Evolutionary conservation across 129 eudicot genomes (phyloP).

Genomic region (Mikania micrantha): DNA sequence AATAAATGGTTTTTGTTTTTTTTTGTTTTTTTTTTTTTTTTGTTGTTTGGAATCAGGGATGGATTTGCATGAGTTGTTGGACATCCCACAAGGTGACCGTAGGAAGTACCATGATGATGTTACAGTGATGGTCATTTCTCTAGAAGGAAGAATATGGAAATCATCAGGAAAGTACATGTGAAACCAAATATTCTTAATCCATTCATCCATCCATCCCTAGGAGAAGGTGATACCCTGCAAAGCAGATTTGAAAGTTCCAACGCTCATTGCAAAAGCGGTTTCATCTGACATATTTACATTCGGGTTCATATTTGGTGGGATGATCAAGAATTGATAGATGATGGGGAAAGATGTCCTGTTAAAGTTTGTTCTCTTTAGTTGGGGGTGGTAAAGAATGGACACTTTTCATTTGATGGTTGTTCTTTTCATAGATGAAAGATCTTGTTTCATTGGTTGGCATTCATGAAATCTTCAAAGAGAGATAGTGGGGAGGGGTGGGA

Average conservation of each 20-base stretch:
- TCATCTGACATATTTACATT: not conserved
- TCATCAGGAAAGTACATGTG: conserved; percentile 81
- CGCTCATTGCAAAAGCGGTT: not conserved
- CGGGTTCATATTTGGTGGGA: not conserved
- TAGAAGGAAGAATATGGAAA: conserved; percentile 90
- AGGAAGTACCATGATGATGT: conserved; percentile 93
- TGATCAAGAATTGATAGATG: not conserved
- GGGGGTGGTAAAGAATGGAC: conserved; percentile 29
- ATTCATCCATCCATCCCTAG: not conserved
- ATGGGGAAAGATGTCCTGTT: not conserved
- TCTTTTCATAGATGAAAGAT: conserved; percentile 29
- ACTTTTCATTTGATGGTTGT: conserved; percentile 11
- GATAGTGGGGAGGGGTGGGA: too few relatives aligned
- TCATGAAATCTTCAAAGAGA: conserved; percentile 4
- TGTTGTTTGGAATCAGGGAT: conserved; percentile 43
- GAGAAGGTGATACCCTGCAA: not conserved
- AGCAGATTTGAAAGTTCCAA: not conserved
- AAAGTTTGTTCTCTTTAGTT: not conserved
- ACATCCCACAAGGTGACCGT: conserved; percentile 88
- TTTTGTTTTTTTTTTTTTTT: too few relatives aligned
- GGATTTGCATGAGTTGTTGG: conserved; percentile 85
- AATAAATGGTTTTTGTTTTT: too few relatives aligned
- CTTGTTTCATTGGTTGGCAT: conserved; percentile 27
- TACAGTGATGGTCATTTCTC: conserved; percentile 73
- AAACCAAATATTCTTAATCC: conserved; percentile 1